Base-by-base conservation (phyloP, 2,329 filamentous ascomycete genomes). In the Cytospora piceae region DNA sequence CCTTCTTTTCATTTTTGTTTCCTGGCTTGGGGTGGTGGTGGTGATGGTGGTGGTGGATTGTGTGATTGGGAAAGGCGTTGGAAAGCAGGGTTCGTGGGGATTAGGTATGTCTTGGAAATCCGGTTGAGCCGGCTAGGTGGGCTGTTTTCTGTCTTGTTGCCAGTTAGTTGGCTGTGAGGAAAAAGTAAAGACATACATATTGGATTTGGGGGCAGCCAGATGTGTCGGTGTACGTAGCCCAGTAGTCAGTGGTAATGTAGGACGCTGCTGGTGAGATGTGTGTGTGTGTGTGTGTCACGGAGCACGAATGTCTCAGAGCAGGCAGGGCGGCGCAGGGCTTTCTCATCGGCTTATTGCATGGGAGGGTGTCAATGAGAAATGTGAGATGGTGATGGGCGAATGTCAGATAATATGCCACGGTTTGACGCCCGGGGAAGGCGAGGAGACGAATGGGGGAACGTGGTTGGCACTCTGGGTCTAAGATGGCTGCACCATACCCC, bases 341-440 rank as follows among this genome's bases (percentile, higher is more conserved):
- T 22, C n/a, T 22, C 42, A 20, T 46, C 42, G n/a, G 42, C 42
- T 46, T 46, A 46, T 46, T n/a, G 42, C 42, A 17, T 15, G 42
- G 42, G 42, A 46, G 42, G 42, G 42, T 46, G 42, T 46, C 42
- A 46, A 3, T 46, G 20, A 46, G 42, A 34, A 34, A n/a, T 15
- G 42, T 46, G 17, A 46, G 31, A 22, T 31, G 32, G 53, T 55
- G 53, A 17, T 34, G 60, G 53, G 52, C 60, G 56, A 29, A 42
- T 65, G 64, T 65, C 58, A 62, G 58, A 63, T 62, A 54, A 22
- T 46, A 46, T 61, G 37, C 42, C 63, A 65, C 52, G 34, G 58
- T 34, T 56, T 61, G 54, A 61, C 57, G 63, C 63, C 58, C 63
- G 57, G 63, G 52, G 37, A 61, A 27, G 37, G 52, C 52, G 58